These are phyloP conservation scores for Fusarium lateritium DNA, from an alignment of 2,329 filamentous ascomycete genomes.

Conservation along the genomic window DNA sequence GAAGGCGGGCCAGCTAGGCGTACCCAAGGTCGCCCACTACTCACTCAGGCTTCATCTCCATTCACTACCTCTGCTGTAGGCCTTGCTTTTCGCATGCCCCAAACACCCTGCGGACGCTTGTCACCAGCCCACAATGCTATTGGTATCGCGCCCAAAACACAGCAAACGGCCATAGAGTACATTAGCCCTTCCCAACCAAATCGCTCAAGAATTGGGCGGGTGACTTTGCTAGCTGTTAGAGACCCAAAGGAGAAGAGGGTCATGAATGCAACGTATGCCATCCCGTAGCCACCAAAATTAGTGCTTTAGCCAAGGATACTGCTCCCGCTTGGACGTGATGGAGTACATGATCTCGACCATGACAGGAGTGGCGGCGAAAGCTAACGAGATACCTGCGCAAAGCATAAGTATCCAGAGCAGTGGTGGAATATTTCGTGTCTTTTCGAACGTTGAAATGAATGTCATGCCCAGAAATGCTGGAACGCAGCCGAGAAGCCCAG, in stretches of 20 bases:
- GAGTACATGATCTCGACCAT: conserved; percentile 35
- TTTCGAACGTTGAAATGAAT: conserved; percentile 7
- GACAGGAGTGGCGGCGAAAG: conserved; percentile 30
- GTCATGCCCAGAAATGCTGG: conserved; percentile 24
- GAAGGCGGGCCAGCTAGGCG: too few species aligned
- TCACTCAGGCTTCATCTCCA: neutral
- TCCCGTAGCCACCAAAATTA: conserved; percentile 36
- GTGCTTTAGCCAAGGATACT: conserved; percentile 12
- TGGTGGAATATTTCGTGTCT: neutral
- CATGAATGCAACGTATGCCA: conserved; percentile 37
- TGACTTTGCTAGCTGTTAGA: conserved; percentile 22
- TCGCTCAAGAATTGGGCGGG: conserved; percentile 13
- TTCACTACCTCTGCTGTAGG: neutral
- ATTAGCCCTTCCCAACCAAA: conserved; percentile 26
- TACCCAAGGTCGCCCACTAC: neutral
- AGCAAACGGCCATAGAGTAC: conserved; percentile 18
- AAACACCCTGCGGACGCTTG: conserved; percentile 3
- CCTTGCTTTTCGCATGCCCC: neutral
- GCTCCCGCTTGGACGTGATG: conserved; percentile 15
- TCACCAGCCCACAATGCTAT: conserved; percentile 18
- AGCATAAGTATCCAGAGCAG: conserved; percentile 26
- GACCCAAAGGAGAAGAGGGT: conserved; percentile 29
- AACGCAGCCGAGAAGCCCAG: conserved; percentile 19
- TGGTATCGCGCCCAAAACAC: conserved; percentile 11
- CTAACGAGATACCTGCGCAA: conserved; percentile 25